Evolutionary conservation across 176 grass and related monocot species (phyloP).

Genomic region (Sorghum bicolor): Sorghum_bicolor_NCBIv3 NC_012871.2:72875501-72876000

Average conservation of each 20-base stretch:
- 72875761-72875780: background rate
- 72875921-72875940: slow-evolving; percentile 85
- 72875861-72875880: slow-evolving; percentile 59
- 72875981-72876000: slow-evolving; percentile 20
- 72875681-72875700: slow-evolving; percentile 72
- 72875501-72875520: slow-evolving; percentile 10
- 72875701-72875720: slow-evolving; percentile 79
- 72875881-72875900: slow-evolving; percentile 51
- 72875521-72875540: background rate
- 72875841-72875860: slow-evolving; percentile 57
- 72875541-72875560: slow-evolving; percentile 2
- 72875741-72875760: slow-evolving; percentile 22
- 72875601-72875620: background rate
- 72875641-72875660: slow-evolving; percentile 1
- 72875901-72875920: slow-evolving; percentile 66
- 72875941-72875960: slow-evolving; percentile 40
- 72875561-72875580: background rate
- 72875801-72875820: slow-evolving; percentile 51
- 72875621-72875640: background rate
- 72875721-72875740: slow-evolving; percentile 84
- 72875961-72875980: slow-evolving; percentile 12
- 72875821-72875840: slow-evolving; percentile 70
- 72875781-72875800: background rate
- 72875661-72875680: slow-evolving; percentile 47
- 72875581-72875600: background rate